A percentile compares a stretch with the other conserved stretches of the same genome.
These are phyloP conservation scores for Fusarium sulawesiense DNA, from an alignment of 2,329 filamentous ascomycete species.

Conservation along the genomic window DNA sequence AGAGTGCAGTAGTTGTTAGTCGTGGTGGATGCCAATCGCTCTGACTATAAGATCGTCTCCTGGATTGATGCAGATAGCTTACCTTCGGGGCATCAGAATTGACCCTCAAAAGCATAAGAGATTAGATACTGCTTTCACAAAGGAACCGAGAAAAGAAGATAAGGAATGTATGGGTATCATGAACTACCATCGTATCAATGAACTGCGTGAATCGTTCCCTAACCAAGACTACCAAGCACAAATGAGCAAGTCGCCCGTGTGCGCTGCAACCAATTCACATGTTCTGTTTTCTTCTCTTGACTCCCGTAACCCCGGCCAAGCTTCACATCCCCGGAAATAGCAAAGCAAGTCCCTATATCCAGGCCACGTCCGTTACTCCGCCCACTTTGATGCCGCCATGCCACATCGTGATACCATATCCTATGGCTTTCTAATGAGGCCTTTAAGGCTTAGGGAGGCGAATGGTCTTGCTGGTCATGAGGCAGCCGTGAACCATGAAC, in stretches of 20 bases:
- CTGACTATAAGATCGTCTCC: too few relatives aligned
- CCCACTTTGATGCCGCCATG: conserved; percentile 1
- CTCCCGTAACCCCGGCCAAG: not conserved
- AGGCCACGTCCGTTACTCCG: conserved; percentile 3
- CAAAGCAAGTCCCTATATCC: conserved; percentile 3
- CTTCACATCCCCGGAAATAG: not conserved
- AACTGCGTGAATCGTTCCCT: conserved; percentile 44
- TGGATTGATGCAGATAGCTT: too few relatives aligned
- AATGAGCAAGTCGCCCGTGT: conserved; percentile 18
- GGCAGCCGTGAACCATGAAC: conserved; percentile 88
- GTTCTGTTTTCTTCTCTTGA: conserved; percentile 5
- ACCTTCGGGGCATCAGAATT: too few relatives aligned
- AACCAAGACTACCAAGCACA: conserved; percentile 29
- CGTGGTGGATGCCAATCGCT: not conserved
- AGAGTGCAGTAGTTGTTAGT: not conserved
- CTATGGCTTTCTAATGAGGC: conserved; percentile 22
- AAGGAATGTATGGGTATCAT: conserved; percentile 45
- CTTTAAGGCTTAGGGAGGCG: conserved; percentile 87
- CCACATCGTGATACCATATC: conserved; percentile 25
- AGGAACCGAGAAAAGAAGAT: not conserved
- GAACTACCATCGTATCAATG: conserved; percentile 42
- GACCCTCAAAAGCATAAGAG: too few relatives aligned
- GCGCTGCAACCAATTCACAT: conserved; percentile 8
- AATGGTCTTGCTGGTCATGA: conserved; percentile 96
- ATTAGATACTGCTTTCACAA: not conserved